Conservation (phyloP, 768 basidiomycete genomes). For the Auricularia sp. region DNA sequence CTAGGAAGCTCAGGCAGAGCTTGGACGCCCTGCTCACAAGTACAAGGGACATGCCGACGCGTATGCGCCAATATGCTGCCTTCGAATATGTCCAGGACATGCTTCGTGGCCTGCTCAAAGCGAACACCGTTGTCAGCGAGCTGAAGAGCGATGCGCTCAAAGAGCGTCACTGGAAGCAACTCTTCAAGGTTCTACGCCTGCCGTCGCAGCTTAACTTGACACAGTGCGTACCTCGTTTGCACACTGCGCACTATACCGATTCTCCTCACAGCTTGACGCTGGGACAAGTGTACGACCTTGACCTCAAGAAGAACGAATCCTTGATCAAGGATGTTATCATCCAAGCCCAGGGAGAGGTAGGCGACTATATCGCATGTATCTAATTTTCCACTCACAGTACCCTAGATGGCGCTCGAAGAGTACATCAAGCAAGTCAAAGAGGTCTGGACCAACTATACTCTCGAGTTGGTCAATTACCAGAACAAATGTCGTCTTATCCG, state of each 20-base stretch:
- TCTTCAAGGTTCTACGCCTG: conserved; percentile 80
- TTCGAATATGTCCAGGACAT: conserved; percentile 97
- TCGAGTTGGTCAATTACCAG: conserved; percentile 96
- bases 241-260: not conserved
- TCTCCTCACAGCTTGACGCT: conserved; percentile 68
- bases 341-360: conserved; percentile 94
- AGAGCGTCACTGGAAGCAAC: conserved; percentile 95
- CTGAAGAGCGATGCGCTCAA: conserved; percentile 95
- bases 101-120: conserved; percentile 75
- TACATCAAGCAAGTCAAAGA: conserved; percentile 96
- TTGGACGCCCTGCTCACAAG: conserved; percentile 83
- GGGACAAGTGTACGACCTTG: conserved; percentile 93
- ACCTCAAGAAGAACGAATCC: conserved; percentile 85
- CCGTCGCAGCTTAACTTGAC: conserved; percentile 67
- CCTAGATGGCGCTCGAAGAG: conserved; percentile 88
- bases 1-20: conserved; percentile 88
- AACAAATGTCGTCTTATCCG: conserved; percentile 95
- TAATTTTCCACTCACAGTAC: conserved; percentile 20
- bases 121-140: conserved; percentile 83
- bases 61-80: conserved; percentile 98
- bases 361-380: conserved; percentile 4
- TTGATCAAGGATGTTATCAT: conserved; percentile 90
- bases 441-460: conserved; percentile 89
- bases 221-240: conserved; percentile 32
- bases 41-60: conserved; percentile 98